These are phyloP conservation scores for Fraxinus paxiana DNA, from an alignment of 305 asterid species.

Conservation along the genomic window DNA sequence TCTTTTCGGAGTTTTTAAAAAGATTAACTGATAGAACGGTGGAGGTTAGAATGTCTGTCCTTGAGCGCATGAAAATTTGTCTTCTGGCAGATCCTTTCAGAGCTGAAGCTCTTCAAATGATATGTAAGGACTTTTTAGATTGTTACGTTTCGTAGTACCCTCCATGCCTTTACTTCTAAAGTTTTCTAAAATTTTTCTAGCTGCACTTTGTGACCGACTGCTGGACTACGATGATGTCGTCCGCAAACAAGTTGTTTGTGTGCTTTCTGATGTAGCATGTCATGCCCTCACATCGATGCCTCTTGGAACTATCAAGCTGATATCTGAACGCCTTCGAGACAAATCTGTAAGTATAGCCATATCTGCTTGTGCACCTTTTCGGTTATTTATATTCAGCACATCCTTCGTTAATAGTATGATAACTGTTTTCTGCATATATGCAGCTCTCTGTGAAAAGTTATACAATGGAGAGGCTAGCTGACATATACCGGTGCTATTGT, in stretches of 20 bases:
- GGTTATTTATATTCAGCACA: conserved; percentile 15
- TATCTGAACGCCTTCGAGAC: conserved; percentile 92
- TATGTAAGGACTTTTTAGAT: conserved; percentile 50
- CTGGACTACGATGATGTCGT: conserved; percentile 89
- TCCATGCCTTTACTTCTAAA: conserved; percentile 29
- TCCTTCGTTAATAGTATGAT: conserved; percentile 20
- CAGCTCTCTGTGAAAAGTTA: conserved; percentile 84
- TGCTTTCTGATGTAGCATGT: conserved; percentile 78
- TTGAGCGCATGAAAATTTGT: conserved; percentile 66
- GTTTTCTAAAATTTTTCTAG: conserved; percentile 42
- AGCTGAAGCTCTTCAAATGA: conserved; percentile 74
- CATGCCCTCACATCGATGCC: conserved; percentile 59
- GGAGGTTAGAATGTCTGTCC: conserved; percentile 88
- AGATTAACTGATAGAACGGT: conserved; percentile 80
- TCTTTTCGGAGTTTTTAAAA: conserved; percentile 77
- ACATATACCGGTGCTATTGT: conserved; percentile 72
- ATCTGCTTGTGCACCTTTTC: conserved; percentile 12
- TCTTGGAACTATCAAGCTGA: conserved; percentile 68
- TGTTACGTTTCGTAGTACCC: conserved; percentile 10
- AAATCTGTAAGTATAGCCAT: conserved; percentile 68
- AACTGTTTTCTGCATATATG: conserved; percentile 31
- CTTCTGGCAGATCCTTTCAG: conserved; percentile 70
- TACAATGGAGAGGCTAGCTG: conserved; percentile 90
- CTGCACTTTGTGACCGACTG: conserved; percentile 79
- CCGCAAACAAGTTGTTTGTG: conserved; percentile 86